These are phyloP conservation scores for Gnomoniopsis sp. DNA, from an alignment of 2,329 filamentous ascomycete species.

Conservation along the genomic window DNA sequence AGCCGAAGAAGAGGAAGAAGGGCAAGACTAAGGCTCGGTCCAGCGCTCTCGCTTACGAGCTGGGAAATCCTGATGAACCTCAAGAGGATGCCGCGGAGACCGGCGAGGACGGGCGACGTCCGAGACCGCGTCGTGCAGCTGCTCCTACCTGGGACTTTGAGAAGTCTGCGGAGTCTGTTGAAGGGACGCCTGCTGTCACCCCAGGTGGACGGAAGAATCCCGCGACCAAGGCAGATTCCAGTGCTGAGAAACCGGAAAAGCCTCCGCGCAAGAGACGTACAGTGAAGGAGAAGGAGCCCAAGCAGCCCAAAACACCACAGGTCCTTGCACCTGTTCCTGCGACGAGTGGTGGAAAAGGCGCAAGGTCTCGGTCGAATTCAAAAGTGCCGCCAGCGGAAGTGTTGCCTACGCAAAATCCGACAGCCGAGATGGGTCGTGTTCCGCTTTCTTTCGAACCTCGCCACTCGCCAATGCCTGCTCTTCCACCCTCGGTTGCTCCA, in stretches of 20 bases:
- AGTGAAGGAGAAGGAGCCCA: constrained; percentile 33
- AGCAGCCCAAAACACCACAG: constrained; percentile 36
- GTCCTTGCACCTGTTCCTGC: constrained; percentile 44
- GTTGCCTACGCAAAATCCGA: constrained; percentile 30
- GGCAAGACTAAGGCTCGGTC: constrained; percentile 56
- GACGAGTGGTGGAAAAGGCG: constrained; percentile 36
- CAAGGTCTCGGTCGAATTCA: constrained; percentile 54
- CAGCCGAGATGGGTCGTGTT: constrained; percentile 28
- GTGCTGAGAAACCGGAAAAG: constrained; percentile 42
- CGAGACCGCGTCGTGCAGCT: constrained; percentile 59
- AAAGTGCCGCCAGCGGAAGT: constrained; percentile 43
- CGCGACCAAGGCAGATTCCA: constrained; percentile 38
- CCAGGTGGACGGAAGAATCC: constrained; percentile 48
- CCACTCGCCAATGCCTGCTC: constrained; percentile 30
- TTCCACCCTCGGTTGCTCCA: constrained; percentile 40
- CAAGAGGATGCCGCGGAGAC: constrained; percentile 53
- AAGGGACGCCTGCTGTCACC: constrained; percentile 47
- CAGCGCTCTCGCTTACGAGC: constrained; percentile 64
- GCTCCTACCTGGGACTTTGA: constrained; percentile 72
- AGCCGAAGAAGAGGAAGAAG: constrained; percentile 55
- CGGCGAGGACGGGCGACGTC: constrained; percentile 55
- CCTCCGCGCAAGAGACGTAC: constrained; percentile 37
- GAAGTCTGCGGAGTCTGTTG: constrained; percentile 32
- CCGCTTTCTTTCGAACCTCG: constrained; percentile 17
- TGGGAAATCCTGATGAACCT: constrained; percentile 57